Evolutionary conservation across 2,329 filamentous ascomycete genomes (phyloP).

Genomic region (Paramyrothecium sp.): DNA sequence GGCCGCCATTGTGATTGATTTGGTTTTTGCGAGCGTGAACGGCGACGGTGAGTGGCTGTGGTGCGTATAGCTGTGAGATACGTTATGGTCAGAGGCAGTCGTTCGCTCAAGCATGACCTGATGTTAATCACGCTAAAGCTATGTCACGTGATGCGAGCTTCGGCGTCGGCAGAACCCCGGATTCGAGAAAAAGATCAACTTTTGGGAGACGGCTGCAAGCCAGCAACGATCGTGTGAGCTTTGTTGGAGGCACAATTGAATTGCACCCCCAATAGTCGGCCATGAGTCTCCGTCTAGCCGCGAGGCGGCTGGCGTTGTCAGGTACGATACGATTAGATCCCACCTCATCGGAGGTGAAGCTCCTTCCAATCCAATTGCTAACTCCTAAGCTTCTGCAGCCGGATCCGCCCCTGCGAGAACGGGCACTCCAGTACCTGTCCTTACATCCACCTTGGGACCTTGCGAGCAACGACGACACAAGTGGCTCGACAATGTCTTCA

Average conservation of each 20-base stretch:
- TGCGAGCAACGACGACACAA: slow-evolving; percentile 36
- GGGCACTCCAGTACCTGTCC: slow-evolving; percentile 13
- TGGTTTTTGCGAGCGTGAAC: slow-evolving; percentile 10
- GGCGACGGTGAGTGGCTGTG: not conserved
- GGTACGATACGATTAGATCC: slow-evolving; percentile 43
- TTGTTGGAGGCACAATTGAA: not conserved
- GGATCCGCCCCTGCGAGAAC: slow-evolving; percentile 16
- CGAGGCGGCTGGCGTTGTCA: slow-evolving; percentile 57
- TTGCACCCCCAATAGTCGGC: slow-evolving; percentile 13
- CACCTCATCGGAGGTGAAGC: slow-evolving; percentile 14
- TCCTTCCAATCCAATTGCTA: slow-evolving; percentile 3
- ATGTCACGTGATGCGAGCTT: slow-evolving; percentile 13
- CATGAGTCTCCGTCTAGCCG: slow-evolving; percentile 67
- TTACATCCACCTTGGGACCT: slow-evolving; percentile 12
- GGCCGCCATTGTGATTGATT: slow-evolving; percentile 43
- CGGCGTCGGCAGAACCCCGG: slow-evolving; percentile 22
- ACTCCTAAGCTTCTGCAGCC: slow-evolving; percentile 12
- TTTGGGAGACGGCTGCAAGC: slow-evolving; percentile 11
- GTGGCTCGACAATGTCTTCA: slow-evolving; percentile 41
- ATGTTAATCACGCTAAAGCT: slow-evolving; percentile 32
- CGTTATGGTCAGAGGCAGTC: slow-evolving; percentile 13
- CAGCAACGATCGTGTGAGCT: not conserved
- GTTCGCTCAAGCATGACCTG: slow-evolving; percentile 20
- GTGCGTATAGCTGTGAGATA: slow-evolving; percentile 19
- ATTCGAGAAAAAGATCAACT: slow-evolving; percentile 21